These are phyloP conservation scores for Chloroidium sp. DNA, from an alignment of 163 green algal genomes.

Conservation along the genomic window DNA sequence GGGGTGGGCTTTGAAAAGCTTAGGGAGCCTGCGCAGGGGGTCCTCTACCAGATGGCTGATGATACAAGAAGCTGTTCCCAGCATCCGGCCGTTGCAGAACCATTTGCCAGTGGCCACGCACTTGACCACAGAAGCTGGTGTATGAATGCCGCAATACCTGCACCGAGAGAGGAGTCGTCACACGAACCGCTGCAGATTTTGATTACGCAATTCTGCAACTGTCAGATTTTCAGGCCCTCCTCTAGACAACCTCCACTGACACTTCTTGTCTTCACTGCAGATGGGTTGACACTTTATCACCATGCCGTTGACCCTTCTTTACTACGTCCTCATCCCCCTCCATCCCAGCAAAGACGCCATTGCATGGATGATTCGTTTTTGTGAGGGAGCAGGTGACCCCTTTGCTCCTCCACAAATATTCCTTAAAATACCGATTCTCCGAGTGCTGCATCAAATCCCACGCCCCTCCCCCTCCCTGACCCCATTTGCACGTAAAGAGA, in stretches of 20 bases:
- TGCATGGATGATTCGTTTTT: background rate
- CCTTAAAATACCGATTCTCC: too few species aligned
- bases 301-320: too few species aligned
- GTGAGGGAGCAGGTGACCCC: background rate
- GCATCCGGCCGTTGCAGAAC: constrained; percentile 94
- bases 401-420: too few species aligned
- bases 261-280: background rate
- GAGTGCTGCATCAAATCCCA: too few species aligned
- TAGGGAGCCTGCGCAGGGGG: background rate
- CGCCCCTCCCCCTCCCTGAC: too few species aligned
- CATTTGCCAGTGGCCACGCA: constrained; percentile 90
- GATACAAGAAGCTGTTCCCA: constrained; percentile 73
- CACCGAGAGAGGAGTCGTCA: background rate
- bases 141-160: constrained; percentile 92
- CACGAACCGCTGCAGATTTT: background rate
- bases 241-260: background rate
- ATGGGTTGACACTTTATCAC: background rate
- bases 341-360: background rate
- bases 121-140: constrained; percentile 81
- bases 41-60: constrained; percentile 85
- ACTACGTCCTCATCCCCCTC: too few species aligned
- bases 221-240: background rate
- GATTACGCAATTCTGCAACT: background rate
- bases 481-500: background rate
- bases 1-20: background rate